phyloP scores from a whole-genome alignment of 2,329 filamentous ascomycete genomes.

The Talaromyces piceae region DNA sequence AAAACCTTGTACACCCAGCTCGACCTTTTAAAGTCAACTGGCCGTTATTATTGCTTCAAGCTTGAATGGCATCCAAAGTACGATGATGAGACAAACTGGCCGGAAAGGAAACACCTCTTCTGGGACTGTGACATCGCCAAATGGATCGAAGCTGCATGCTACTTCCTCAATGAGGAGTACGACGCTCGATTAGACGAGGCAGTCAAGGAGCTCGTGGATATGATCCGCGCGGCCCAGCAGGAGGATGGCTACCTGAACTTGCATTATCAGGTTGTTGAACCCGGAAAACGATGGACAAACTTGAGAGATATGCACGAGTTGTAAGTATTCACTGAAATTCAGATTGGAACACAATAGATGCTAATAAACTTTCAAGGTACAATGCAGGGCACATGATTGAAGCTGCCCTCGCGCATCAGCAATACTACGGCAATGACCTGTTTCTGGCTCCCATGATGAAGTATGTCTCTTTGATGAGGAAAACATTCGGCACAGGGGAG shows the following conservation, averaged over 20 bases:
- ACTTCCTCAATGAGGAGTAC: conserved; percentile 42
- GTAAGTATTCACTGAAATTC: conserved; percentile 25
- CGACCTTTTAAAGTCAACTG: conserved; percentile 42
- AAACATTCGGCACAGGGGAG: conserved; percentile 45
- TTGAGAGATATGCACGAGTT: conserved; percentile 56
- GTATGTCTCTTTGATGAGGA: conserved; percentile 47
- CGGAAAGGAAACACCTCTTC: conserved; percentile 52
- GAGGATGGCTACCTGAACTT: conserved; percentile 57
- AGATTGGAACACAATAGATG: background rate
- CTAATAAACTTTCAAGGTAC: background rate
- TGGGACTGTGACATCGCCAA: conserved; percentile 55
- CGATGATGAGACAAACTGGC: conserved; percentile 46
- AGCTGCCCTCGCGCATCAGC: conserved; percentile 49
- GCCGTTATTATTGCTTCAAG: conserved; percentile 52
- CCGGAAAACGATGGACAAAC: conserved; percentile 50
- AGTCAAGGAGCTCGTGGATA: conserved; percentile 49
- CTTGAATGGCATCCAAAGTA: conserved; percentile 51
- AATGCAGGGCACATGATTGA: conserved; percentile 52
- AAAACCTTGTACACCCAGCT: background rate
- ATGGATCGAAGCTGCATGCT: conserved; percentile 54
- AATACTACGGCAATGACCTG: conserved; percentile 45
- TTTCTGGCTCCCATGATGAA: conserved; percentile 47
- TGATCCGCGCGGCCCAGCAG: conserved; percentile 51
- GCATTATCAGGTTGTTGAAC: conserved; percentile 54
- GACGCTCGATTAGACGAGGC: conserved; percentile 44